These are phyloP conservation scores for Quercus agrifolia DNA, from an alignment of 306 rosid species.

Conservation along the genomic window DNA sequence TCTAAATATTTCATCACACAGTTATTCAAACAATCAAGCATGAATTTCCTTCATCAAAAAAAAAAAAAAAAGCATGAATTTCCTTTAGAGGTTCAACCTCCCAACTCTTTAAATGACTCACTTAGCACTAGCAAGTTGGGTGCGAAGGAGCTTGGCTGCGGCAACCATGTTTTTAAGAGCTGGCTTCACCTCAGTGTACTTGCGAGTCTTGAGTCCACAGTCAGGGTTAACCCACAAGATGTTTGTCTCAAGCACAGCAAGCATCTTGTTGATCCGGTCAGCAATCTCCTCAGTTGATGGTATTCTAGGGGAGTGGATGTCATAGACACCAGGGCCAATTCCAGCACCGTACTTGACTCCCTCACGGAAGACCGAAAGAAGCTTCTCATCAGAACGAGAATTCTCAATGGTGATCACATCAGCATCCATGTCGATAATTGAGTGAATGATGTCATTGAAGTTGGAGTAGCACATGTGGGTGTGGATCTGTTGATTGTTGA, in stretches of 20 bases:
- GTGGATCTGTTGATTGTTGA: slow-evolving; percentile 60
- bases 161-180: slow-evolving; percentile 79
- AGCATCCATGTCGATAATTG: slow-evolving; percentile 87
- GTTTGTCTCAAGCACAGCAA: slow-evolving; percentile 91
- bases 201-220: slow-evolving; percentile 95
- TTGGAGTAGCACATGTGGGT: slow-evolving; percentile 97
- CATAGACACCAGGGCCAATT: slow-evolving; percentile 92
- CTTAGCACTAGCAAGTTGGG: slow-evolving; percentile 65
- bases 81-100: neutral
- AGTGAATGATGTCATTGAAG: slow-evolving; percentile 95
- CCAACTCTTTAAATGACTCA: slow-evolving; percentile 28
- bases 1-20: slow-evolving; percentile 41
- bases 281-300: slow-evolving; percentile 92
- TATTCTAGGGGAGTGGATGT: slow-evolving; percentile 92
- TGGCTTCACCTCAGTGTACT: slow-evolving; percentile 80
- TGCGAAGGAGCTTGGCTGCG: slow-evolving; percentile 82
- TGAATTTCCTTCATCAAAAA: too few relatives aligned
- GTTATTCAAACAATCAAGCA: slow-evolving; percentile 42
- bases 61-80: slow-evolving; percentile 10
- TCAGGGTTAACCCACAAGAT: slow-evolving; percentile 95
- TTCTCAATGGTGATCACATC: slow-evolving; percentile 95
- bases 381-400: slow-evolving; percentile 93
- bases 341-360: slow-evolving; percentile 97
- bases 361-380: slow-evolving; percentile 91
- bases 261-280: slow-evolving; percentile 90